These are phyloP conservation scores for Magnusiomyces fungicola DNA, from an alignment of 1,139 yeast genomes.

Conservation along the genomic window DNA sequence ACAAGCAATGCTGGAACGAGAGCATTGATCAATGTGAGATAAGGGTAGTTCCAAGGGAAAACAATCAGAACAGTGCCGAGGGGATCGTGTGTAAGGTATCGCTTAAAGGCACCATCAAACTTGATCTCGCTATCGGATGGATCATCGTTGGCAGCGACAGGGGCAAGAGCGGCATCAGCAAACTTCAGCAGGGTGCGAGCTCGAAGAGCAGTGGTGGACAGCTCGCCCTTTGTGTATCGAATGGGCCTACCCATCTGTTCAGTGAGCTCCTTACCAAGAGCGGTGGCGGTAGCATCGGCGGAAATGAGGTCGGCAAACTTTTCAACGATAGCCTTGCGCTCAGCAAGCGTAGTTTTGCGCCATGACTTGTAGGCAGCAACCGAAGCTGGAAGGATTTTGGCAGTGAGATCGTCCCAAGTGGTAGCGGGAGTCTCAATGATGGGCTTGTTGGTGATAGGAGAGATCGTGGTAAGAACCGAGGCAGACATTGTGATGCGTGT, in stretches of 20 bases:
- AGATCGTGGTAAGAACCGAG: slow-evolving; percentile 26
- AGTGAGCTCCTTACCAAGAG: slow-evolving; percentile 29
- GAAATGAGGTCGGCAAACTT: slow-evolving; percentile 27
- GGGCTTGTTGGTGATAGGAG: slow-evolving; percentile 29
- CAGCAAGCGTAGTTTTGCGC: slow-evolving; percentile 24
- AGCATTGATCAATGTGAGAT: slow-evolving; percentile 74
- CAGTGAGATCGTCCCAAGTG: slow-evolving; percentile 23
- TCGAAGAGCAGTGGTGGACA: slow-evolving; percentile 31
- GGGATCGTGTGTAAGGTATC: slow-evolving; percentile 55
- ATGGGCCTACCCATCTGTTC: slow-evolving; percentile 36
- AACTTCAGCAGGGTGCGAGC: slow-evolving; percentile 27
- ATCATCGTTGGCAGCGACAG: slow-evolving; percentile 25
- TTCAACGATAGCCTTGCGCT: slow-evolving; percentile 28
- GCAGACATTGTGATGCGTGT: not conserved
- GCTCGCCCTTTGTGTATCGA: slow-evolving; percentile 31
- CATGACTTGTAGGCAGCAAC: slow-evolving; percentile 28
- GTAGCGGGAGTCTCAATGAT: slow-evolving; percentile 27
- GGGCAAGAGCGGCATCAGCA: slow-evolving; percentile 32
- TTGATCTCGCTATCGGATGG: slow-evolving; percentile 15
- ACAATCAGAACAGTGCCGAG: slow-evolving; percentile 77
- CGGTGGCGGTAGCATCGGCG: slow-evolving; percentile 23
- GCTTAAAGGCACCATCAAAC: slow-evolving; percentile 25
- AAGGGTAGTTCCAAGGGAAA: slow-evolving; percentile 86
- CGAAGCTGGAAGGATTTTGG: slow-evolving; percentile 23
- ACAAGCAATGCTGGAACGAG: slow-evolving; percentile 77